phyloP scores from a whole-genome alignment of 1,139 yeast species.

The Kodamaea derodonti region DNA sequence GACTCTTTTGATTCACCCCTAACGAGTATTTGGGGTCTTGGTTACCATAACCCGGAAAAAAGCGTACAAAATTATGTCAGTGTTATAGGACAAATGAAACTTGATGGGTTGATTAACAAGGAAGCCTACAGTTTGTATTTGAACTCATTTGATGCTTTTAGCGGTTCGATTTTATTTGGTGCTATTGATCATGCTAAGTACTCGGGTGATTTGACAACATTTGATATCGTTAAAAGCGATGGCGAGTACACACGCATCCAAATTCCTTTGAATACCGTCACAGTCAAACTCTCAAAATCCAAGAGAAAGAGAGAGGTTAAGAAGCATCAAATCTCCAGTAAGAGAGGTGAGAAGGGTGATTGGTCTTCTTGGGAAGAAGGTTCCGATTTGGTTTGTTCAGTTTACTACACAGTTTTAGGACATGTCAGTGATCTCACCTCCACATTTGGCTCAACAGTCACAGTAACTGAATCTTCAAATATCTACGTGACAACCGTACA shows the following conservation, averaged over 20 bases:
- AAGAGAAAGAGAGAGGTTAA: neutral
- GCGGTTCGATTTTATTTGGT: conserved; percentile 54
- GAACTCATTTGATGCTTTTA: conserved; percentile 33
- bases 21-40: conserved; percentile 62
- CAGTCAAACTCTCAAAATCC: conserved; percentile 5
- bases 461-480: neutral
- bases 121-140: conserved; percentile 42
- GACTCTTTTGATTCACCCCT: conserved; percentile 40
- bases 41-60: conserved; percentile 24
- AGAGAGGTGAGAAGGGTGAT: neutral
- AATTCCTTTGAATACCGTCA: conserved; percentile 19
- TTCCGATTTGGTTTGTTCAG: neutral
- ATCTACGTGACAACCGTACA: neutral
- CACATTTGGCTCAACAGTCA: neutral
- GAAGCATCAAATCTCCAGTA: neutral
- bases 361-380: neutral
- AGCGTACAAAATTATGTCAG: conserved; percentile 18
- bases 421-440: neutral
- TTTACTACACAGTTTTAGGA: neutral
- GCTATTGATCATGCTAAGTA: conserved; percentile 55
- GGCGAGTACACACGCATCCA: conserved; percentile 18
- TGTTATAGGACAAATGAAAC: conserved; percentile 24
- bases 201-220: conserved; percentile 35
- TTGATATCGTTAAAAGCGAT: conserved; percentile 16
- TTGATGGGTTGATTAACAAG: conserved; percentile 23